Conservation (phyloP, 768 basidiomycete genomes). For the Sporobolomyces phaffii region DNA sequence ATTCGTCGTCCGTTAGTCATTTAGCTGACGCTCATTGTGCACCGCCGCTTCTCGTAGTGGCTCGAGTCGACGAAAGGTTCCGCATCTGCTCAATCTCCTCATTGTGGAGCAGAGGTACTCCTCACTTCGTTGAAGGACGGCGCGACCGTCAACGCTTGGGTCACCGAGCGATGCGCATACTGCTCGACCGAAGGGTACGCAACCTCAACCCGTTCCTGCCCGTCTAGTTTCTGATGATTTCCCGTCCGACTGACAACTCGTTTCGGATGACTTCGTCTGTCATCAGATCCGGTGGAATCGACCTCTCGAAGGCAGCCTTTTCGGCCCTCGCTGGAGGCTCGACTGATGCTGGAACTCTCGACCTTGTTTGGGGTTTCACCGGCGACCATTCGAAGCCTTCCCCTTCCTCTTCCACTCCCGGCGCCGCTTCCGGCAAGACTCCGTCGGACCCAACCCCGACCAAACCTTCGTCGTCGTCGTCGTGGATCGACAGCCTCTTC, state of each 20-base stretch:
- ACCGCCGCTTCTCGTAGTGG: no score
- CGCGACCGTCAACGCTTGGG: constrained; percentile 16
- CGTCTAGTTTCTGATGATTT: no score
- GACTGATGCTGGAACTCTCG: constrained; percentile 9
- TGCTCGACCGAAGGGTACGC: background rate
- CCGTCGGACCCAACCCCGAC: no score
- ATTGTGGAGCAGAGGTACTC: constrained; percentile 24
- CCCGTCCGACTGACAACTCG: background rate
- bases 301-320: constrained; percentile 21
- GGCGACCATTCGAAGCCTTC: constrained; percentile 3
- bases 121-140: constrained; percentile 16
- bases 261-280: background rate
- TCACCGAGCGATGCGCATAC: constrained; percentile 9
- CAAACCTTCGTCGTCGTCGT: no score
- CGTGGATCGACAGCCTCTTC: background rate
- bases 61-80: constrained; percentile 11
- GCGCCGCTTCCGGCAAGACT: no score
- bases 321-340: background rate
- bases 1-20: no score
- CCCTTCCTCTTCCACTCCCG: no score
- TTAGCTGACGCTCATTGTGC: background rate
- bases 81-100: background rate
- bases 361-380: constrained; percentile 20
- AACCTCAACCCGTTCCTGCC: no score
- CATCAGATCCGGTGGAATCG: constrained; percentile 1